These are phyloP conservation scores for Chiua virens DNA, from an alignment of 768 basidiomycete genomes.

Conservation along the genomic window DNA sequence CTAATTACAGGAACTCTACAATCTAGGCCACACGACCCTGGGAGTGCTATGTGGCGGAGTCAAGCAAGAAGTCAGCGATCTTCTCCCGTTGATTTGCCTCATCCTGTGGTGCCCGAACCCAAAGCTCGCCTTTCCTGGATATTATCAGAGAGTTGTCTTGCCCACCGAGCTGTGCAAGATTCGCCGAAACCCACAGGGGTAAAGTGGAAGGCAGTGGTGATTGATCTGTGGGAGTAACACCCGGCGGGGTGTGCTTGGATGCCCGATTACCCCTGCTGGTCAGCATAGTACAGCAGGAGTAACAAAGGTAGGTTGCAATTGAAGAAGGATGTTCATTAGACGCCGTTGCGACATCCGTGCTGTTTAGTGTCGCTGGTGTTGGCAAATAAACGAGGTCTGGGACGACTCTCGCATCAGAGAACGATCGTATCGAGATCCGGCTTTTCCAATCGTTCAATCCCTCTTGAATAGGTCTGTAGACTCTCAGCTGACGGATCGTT, in stretches of 20 bases:
- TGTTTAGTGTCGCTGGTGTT: background rate
- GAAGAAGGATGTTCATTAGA: constrained; percentile 24
- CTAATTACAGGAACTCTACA: background rate
- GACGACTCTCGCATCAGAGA: constrained; percentile 15
- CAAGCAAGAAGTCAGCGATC: constrained; percentile 42
- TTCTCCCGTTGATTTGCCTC: constrained; percentile 37
- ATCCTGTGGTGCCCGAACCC: constrained; percentile 31
- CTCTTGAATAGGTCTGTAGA: constrained; percentile 57
- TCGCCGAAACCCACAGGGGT: constrained; percentile 36
- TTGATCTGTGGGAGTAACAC: constrained; percentile 1
- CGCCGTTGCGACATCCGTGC: background rate
- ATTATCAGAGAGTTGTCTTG: background rate
- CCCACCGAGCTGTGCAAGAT: background rate
- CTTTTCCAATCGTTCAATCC: constrained; percentile 74
- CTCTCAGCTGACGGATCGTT: background rate
- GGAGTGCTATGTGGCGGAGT: constrained; percentile 4
- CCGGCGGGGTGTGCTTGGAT: constrained; percentile 16
- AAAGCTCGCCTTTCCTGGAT: constrained; percentile 28
- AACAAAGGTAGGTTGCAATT: constrained; percentile 51
- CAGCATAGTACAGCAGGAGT: constrained; percentile 60
- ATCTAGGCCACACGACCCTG: background rate
- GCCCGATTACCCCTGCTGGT: constrained; percentile 57
- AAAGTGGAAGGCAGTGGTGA: constrained; percentile 16
- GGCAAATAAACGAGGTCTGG: constrained; percentile 15
- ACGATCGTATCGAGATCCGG: constrained; percentile 68